These are phyloP conservation scores for Closterium sp. DNA, from an alignment of 139 green algal species.

Conservation along the genomic window DNA sequence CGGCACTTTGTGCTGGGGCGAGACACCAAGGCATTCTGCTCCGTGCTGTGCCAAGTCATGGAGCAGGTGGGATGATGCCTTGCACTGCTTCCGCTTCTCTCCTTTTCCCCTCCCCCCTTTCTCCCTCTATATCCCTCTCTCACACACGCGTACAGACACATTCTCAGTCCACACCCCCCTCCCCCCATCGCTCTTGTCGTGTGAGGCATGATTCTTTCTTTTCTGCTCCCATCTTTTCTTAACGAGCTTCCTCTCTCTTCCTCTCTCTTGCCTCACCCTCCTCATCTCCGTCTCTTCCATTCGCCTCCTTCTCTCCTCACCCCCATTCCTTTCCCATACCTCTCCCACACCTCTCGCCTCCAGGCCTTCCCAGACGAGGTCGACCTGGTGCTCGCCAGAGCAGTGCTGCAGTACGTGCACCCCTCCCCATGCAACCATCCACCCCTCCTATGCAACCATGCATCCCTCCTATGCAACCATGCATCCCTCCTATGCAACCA, in stretches of 20 bases:
- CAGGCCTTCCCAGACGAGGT: constrained; percentile 23
- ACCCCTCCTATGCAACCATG: too few relatives aligned
- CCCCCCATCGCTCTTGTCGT: neutral
- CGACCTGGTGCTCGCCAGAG: constrained; percentile 17
- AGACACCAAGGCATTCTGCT: constrained; percentile 7
- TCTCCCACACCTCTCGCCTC: neutral
- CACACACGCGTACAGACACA: neutral
- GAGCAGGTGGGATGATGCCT: neutral
- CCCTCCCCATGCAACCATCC: too few relatives aligned
- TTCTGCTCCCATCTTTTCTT: neutral
- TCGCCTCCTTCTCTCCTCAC: neutral
- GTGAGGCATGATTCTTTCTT: neutral
- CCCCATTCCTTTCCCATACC: neutral
- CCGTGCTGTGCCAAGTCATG: constrained; percentile 16
- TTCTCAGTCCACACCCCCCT: neutral
- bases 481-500: too few relatives aligned
- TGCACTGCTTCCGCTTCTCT: neutral
- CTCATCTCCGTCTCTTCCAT: neutral
- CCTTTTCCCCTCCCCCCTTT: neutral
- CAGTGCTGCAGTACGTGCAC: constrained; percentile 28
- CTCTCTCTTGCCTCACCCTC: neutral
- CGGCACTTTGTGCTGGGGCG: constrained; percentile 20
- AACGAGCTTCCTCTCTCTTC: neutral
- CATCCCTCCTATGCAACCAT: too few relatives aligned
- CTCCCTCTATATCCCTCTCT: neutral